Evolutionary conservation across 352 stramenopile species (phyloP).

Genomic region (Globisporangium paddicum): DNA sequence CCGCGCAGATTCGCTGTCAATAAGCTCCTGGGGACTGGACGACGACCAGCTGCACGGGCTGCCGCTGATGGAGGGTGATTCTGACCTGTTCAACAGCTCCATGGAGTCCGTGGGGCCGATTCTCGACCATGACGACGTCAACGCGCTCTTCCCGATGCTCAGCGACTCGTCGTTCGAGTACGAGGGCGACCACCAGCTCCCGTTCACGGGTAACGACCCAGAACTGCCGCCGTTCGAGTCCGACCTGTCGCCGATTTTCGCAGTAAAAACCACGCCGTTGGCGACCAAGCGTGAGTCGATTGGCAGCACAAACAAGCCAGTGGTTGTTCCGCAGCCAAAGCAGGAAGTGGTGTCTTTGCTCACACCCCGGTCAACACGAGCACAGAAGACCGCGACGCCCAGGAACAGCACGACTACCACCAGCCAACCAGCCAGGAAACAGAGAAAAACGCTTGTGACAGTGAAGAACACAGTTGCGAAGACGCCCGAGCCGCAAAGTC

Average conservation of each 20-base stretch:
- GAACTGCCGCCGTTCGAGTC: slow-evolving; percentile 34
- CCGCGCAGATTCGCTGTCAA: slow-evolving; percentile 25
- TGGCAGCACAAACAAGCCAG: background rate
- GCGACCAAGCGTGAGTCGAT: background rate
- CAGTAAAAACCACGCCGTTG: slow-evolving; percentile 19
- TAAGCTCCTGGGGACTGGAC: slow-evolving; percentile 36
- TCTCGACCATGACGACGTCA: slow-evolving; percentile 19
- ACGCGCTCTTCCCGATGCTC: slow-evolving; percentile 25
- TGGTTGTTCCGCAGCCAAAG: background rate
- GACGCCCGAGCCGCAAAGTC: slow-evolving; percentile 5
- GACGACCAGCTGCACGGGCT: slow-evolving; percentile 41
- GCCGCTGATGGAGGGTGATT: slow-evolving; percentile 17
- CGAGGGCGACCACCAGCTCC: slow-evolving; percentile 22
- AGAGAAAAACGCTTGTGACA: slow-evolving; percentile 7
- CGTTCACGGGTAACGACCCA: slow-evolving; percentile 13
- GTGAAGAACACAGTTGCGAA: slow-evolving; percentile 14
- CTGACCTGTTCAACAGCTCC: slow-evolving; percentile 27
- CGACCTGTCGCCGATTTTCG: slow-evolving; percentile 56
- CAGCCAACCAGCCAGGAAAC: background rate
- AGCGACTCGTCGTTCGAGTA: slow-evolving; percentile 34
- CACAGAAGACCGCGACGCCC: background rate
- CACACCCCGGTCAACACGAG: slow-evolving; percentile 4
- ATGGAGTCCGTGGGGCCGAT: slow-evolving; percentile 15
- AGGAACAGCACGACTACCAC: background rate
- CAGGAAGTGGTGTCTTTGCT: background rate